Base-by-base conservation (phyloP, 805 yeast genomes). In the Barnettozyma siamensis region DNA sequence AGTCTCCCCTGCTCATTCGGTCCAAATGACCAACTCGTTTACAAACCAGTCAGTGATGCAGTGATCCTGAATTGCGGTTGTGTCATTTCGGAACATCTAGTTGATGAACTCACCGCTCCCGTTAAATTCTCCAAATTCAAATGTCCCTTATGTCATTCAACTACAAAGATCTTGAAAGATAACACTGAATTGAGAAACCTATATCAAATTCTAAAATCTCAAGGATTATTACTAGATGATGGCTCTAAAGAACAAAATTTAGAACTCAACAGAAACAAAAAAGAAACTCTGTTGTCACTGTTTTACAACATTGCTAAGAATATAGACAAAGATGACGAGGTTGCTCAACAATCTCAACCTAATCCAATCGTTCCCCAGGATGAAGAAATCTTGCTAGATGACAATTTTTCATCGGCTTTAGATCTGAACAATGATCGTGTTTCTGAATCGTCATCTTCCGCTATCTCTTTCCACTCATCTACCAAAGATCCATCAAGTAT, bases 51-150 rank as follows among this genome's bases (percentile, higher is more conserved):
- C 2, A 31, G 39, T 1, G 60, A 56, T 41, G 54, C 60, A 4
- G 54, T 62, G 2, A 55, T 64, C 24, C 46, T 68, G 3, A 47
- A 65, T 1, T 70, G 75, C 48, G 75, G 74, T 1, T 67, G 72
- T 48, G 38, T 69, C 2, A 51, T 69, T 5, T 64, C 72, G 2
- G 64, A 63, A 28, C 40, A 40, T 5, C 44, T 67, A 5, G 62
- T 57, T 1, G 43, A 41, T 3, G 47, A 49, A 17, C 38, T 64
- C 17, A 27, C 31, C 7, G 32, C 16, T 8, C n/a, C 21, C 7
- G 21, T 41, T 10, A 35, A 53, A 3, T 24, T 28, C 18, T 54
- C 33, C 41, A 53, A 24, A 30, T 44, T 41, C 27, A 39, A 9
- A 23, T 45, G 42, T 51, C 65, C 52, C 19, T 15, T 43, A 1